Base-by-base conservation (phyloP, 371 early-diverging fungal species). In the Circinella umbellata region DNA sequence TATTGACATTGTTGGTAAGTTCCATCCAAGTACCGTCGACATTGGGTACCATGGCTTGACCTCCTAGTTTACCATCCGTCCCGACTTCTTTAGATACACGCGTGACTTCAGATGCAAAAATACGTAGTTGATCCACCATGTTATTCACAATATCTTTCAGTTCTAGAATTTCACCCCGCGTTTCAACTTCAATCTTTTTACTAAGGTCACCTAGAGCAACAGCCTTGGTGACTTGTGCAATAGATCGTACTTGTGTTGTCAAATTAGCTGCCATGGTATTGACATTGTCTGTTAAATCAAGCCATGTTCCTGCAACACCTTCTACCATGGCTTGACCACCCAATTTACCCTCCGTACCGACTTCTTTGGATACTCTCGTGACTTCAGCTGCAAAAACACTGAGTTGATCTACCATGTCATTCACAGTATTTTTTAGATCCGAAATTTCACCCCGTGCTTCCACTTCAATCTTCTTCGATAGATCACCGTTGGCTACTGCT, bases 311-410 rank as follows among this genome's bases (percentile, higher is more conserved):
- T 6, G 75, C 80, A 3, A 83, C 77, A 35, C 75, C 78, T 35
- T 66, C 6, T 66, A 80, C 55, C 17, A 72, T 68, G 4, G 81
- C 84, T 37, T 74, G 77, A 53, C 74, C 81, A 17, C 81, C 84
- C n/a, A 84, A 73, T 38, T 73, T 73, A 27, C 89, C 89, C 37
- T 87, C 87, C 0, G 86, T 85, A 13, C 90, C 88, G 34, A 90
- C 90, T 67, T 88, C 88, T n/a, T 77, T 69, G 14, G 89, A 83
- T 0, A 90, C 87, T 38, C 91, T 82, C 0, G 91, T 85, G 13
- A 89, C 89, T 65, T 89, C 88, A 1, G 81, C 73, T 0, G 88
- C 87, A 74, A 89, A 89, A 4, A 80, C 83, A 42, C 84, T 74
- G 14, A 89, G 69, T 66, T 85, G 86, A 42, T 83, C 88, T 42